phyloP scores from a whole-genome alignment of 108 stramenopile species.

The Nitzschia inconspicua region DNA sequence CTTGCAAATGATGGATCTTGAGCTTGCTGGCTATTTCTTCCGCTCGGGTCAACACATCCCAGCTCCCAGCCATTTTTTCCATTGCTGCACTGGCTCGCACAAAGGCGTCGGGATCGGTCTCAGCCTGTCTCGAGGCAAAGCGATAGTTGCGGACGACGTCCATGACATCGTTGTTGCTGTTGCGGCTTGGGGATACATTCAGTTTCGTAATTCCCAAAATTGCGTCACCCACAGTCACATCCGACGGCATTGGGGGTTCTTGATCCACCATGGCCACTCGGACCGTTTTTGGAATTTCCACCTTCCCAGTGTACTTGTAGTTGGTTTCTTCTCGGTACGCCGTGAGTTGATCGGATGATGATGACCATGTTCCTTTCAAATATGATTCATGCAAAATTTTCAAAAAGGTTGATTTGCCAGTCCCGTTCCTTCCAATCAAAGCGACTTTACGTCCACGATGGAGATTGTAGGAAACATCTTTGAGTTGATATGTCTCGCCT shows the following conservation, averaged over 20 bases:
- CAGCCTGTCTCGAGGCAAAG: conserved; percentile 39
- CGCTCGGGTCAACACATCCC: conserved; percentile 73
- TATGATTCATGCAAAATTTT: conserved; percentile 59
- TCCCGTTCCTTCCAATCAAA: conserved; percentile 75
- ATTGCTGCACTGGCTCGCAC: conserved; percentile 59
- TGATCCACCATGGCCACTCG: conserved; percentile 74
- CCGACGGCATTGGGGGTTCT: conserved; percentile 62
- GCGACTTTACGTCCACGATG: conserved; percentile 64
- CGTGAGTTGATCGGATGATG: not conserved
- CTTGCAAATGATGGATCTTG: conserved; percentile 60
- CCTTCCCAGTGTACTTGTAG: conserved; percentile 51
- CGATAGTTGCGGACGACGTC: conserved; percentile 63
- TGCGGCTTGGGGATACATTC: not conserved
- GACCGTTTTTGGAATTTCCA: conserved; percentile 43
- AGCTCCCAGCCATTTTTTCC: conserved; percentile 66
- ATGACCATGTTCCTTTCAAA: conserved; percentile 12
- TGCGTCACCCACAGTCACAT: conserved; percentile 71
- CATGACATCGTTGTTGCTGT: conserved; percentile 34
- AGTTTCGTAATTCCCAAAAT: conserved; percentile 46
- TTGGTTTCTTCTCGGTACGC: conserved; percentile 22
- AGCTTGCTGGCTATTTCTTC: conserved; percentile 76
- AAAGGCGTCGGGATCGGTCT: conserved; percentile 57
- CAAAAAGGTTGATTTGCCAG: conserved; percentile 74
- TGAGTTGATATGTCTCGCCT: conserved; percentile 68
- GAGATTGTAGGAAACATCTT: conserved; percentile 67